Evolutionary conservation across 257 asterid genomes (phyloP).

Genomic region (Rehmannia glutinosa): DNA sequence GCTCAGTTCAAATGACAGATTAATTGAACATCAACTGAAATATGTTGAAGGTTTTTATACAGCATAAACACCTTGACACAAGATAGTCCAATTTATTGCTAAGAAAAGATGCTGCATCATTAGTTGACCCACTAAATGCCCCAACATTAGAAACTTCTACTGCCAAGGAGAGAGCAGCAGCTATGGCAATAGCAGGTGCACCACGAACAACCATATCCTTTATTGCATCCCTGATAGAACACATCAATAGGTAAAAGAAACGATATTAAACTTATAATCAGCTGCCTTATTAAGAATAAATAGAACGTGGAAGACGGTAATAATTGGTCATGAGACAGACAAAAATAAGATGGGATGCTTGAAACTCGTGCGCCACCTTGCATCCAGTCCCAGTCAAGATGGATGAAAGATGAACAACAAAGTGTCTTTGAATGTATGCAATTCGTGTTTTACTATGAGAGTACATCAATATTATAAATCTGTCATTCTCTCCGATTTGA

Average conservation of each 20-base stretch:
- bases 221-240: slow-evolving; percentile 68
- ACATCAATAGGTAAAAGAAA: background rate
- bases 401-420: background rate
- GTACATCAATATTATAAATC: background rate
- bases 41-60: background rate
- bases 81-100: slow-evolving; percentile 70
- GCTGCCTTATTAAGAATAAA: background rate
- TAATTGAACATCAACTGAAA: no score
- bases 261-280: background rate
- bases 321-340: no score
- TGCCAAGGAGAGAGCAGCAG: slow-evolving; percentile 93
- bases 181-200: slow-evolving; percentile 97
- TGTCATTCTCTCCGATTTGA: background rate
- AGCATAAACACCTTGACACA: slow-evolving; percentile 64
- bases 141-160: slow-evolving; percentile 66
- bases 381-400: no score
- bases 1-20: slow-evolving; percentile 14
- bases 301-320: no score
- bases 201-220: slow-evolving; percentile 98
- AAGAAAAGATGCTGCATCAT: slow-evolving; percentile 67
- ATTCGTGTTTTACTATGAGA: background rate
- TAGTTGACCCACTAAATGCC: slow-evolving; percentile 50
- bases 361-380: no score
- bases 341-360: no score
- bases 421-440: background rate